A percentile compares a stretch with the other conserved stretches of the same genome.
Evolutionary conservation across 805 yeast species (phyloP).

Genomic region (Wickerhamomyces xylosicus): DNA sequence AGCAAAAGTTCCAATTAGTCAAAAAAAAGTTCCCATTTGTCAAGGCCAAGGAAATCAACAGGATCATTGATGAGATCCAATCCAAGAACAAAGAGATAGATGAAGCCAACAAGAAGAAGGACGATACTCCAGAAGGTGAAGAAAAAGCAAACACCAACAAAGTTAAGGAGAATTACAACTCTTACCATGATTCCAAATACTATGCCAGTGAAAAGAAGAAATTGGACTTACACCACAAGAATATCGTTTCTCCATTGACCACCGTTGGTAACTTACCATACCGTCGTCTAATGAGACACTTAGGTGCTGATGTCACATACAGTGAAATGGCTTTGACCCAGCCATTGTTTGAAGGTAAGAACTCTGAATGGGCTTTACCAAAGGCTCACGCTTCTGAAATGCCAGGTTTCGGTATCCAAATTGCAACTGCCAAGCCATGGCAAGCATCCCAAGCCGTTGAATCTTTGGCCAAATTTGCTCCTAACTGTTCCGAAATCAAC

Average conservation of each 20-base stretch:
- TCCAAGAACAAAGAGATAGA: conserved; percentile 26
- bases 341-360: conserved; percentile 82
- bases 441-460: conserved; percentile 93
- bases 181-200: conserved; percentile 71
- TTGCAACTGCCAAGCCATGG: conserved; percentile 88
- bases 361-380: conserved; percentile 96
- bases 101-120: conserved; percentile 21
- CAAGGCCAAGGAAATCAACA: conserved; percentile 45
- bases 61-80: conserved; percentile 54
- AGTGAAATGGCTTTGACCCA: conserved; percentile 89
- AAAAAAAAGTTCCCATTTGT: conserved; percentile 51
- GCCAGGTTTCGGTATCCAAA: conserved; percentile 89
- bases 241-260: conserved; percentile 90
- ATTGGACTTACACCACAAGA: conserved; percentile 58
- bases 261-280: conserved; percentile 96
- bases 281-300: conserved; percentile 80
- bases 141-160: conserved; percentile 13
- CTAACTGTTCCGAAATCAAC: conserved; percentile 70
- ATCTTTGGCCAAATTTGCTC: conserved; percentile 46
- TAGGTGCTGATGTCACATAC: conserved; percentile 90
- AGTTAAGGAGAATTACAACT: conserved; percentile 27
- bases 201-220: conserved; percentile 74
- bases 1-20: conserved; percentile 23
- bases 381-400: conserved; percentile 75
- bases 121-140: conserved; percentile 3